phyloP scores from a whole-genome alignment of 2,329 filamentous ascomycete genomes.

The Fusarium siculi region DNA sequence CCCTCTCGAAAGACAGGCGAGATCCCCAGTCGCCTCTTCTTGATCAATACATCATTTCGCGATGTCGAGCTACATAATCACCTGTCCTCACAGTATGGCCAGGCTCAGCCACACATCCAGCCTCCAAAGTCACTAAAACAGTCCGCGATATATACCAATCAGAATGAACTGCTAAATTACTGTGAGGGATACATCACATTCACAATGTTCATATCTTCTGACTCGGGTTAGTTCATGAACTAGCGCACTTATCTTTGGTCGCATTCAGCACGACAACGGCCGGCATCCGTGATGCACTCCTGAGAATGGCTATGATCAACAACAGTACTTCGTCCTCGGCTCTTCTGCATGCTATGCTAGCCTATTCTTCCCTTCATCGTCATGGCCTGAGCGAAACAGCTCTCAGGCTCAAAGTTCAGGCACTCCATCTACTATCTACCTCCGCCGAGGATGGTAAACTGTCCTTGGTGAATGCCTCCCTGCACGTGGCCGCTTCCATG shows the following conservation, averaged over 20 bases:
- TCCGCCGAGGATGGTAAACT: neutral
- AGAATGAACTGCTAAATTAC: constrained; percentile 22
- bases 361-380: constrained; percentile 28
- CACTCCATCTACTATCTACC: constrained; percentile 13
- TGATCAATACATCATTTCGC: constrained; percentile 30
- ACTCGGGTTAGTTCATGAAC: constrained; percentile 7
- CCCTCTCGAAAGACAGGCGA: neutral
- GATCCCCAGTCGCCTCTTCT: neutral
- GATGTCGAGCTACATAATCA: constrained; percentile 11
- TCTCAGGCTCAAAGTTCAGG: constrained; percentile 26
- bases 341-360: constrained; percentile 30
- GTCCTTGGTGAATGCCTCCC: constrained; percentile 3
- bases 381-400: constrained; percentile 9
- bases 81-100: neutral
- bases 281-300: constrained; percentile 23
- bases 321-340: constrained; percentile 6
- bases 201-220: neutral
- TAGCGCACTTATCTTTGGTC: constrained; percentile 21
- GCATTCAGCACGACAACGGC: constrained; percentile 4
- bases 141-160: neutral
- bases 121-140: neutral
- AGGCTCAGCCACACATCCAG: fast-evolving
- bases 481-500: constrained; percentile 38
- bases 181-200: constrained; percentile 1
- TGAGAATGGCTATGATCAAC: constrained; percentile 9